These are phyloP conservation scores for Scutellaria baicalensis DNA, from an alignment of 257 asterid species.

Conservation along the genomic window DNA sequence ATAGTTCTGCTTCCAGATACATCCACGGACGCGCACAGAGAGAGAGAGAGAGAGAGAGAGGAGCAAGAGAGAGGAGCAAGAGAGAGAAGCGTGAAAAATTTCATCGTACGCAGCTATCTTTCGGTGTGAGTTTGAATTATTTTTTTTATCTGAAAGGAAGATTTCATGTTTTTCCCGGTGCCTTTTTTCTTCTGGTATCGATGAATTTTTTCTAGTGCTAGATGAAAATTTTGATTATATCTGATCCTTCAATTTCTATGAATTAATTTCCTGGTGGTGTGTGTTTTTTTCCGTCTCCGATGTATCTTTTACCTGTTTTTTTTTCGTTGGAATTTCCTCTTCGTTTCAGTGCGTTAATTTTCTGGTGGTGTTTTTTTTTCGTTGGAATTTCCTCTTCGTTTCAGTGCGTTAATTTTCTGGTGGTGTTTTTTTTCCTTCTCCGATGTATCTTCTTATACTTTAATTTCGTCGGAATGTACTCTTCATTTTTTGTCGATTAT, in stretches of 20 bases:
- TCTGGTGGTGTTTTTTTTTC: no score
- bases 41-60: neutral
- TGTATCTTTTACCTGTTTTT: neutral
- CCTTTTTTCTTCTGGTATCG: neutral
- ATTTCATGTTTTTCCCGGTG: neutral
- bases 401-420: neutral
- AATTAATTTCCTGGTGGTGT: neutral
- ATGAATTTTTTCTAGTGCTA: neutral
- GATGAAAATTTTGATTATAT: neutral
- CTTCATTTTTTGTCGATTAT: no score
- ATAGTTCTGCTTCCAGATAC: conserved; percentile 2
- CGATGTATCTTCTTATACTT: neutral
- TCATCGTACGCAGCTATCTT: neutral
- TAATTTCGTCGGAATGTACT: no score
- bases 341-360: no score
- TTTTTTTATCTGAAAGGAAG: neutral
- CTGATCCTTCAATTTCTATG: neutral
- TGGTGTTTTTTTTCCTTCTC: neutral
- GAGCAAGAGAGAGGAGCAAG: neutral
- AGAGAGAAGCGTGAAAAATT: neutral
- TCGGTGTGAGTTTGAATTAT: conserved; percentile 8
- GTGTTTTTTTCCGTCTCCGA: neutral
- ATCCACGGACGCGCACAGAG: neutral
- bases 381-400: neutral
- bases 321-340: neutral